These are phyloP conservation scores for Citrus maxima DNA, from an alignment of 345 rosid genomes.

Conservation along the genomic window DNA sequence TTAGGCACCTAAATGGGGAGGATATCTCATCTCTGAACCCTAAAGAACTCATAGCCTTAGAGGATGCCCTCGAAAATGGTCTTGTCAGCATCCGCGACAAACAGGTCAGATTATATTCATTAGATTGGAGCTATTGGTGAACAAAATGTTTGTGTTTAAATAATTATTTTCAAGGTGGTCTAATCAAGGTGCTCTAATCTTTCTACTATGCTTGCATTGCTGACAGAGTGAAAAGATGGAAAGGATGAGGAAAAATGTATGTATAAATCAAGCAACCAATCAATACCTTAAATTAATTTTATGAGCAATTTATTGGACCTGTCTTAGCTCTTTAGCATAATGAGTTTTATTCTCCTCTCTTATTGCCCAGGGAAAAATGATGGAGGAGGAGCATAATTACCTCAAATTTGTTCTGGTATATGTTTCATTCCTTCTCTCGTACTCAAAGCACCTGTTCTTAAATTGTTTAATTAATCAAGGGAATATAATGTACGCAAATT, in stretches of 20 bases:
- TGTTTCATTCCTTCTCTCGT: background rate
- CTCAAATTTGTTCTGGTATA: constrained; percentile 45
- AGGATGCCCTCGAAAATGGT: constrained; percentile 73
- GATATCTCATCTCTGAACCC: constrained; percentile 60
- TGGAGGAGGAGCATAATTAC: constrained; percentile 41
- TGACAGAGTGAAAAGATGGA: constrained; percentile 37
- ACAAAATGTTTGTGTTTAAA: too few species aligned
- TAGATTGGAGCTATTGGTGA: background rate
- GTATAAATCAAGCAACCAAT: constrained; percentile 4
- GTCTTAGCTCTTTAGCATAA: background rate
- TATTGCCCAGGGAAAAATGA: constrained; percentile 25
- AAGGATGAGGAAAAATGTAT: constrained; percentile 42
- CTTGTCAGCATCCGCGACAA: constrained; percentile 46
- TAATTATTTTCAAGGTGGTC: background rate
- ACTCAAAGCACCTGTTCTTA: background rate
- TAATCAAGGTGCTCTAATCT: background rate
- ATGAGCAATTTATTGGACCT: background rate
- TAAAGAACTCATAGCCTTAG: constrained; percentile 51
- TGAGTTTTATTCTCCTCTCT: background rate
- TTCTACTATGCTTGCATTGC: constrained; percentile 3
- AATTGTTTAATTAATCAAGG: background rate
- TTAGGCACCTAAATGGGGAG: constrained; percentile 73
- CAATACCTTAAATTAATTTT: background rate
- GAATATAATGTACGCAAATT: too few species aligned
- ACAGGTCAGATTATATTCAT: constrained; percentile 28